These are phyloP conservation scores for Vanrija sp. DNA, from an alignment of 1,284 basidiomycete species.

Conservation along the genomic window DNA sequence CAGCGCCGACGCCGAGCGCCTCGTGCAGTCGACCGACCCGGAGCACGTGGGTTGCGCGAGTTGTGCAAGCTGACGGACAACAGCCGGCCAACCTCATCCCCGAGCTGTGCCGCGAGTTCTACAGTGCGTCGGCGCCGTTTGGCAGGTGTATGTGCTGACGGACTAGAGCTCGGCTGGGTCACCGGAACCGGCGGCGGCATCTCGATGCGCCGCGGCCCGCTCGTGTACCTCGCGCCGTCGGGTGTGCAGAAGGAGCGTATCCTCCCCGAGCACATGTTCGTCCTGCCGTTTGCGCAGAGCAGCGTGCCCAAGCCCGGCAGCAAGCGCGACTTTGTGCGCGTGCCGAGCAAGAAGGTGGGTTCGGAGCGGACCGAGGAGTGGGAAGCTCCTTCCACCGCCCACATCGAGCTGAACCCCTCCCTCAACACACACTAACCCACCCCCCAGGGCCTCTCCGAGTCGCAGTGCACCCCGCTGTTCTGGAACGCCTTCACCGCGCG, in stretches of 20 bases:
- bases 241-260: slow-evolving; percentile 86
- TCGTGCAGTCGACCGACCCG: slow-evolving; percentile 49
- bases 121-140: slow-evolving; percentile 20
- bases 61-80: background rate
- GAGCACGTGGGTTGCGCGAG: slow-evolving; percentile 43
- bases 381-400: too few relatives aligned
- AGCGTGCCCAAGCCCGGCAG: slow-evolving; percentile 58
- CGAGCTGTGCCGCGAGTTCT: slow-evolving; percentile 60
- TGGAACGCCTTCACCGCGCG: slow-evolving; percentile 81
- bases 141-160: too few relatives aligned
- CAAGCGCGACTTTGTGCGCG: slow-evolving; percentile 68
- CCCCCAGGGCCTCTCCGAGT: slow-evolving; percentile 60
- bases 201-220: slow-evolving; percentile 65
- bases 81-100: slow-evolving; percentile 80
- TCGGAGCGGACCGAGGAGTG: background rate
- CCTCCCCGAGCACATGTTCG: slow-evolving; percentile 71
- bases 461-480: slow-evolving; percentile 81
- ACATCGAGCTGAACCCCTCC: too few relatives aligned
- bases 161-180: slow-evolving; percentile 56
- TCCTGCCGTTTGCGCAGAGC: slow-evolving; percentile 69
- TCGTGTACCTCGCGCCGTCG: slow-evolving; percentile 79
- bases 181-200: slow-evolving; percentile 61
- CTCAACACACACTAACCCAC: background rate
- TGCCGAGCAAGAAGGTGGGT: slow-evolving; percentile 57
- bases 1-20: slow-evolving; percentile 33